These are phyloP conservation scores for Umbelopsis isabellina DNA, from an alignment of 192 early-diverging fungal genomes.

Conservation along the genomic window DNA sequence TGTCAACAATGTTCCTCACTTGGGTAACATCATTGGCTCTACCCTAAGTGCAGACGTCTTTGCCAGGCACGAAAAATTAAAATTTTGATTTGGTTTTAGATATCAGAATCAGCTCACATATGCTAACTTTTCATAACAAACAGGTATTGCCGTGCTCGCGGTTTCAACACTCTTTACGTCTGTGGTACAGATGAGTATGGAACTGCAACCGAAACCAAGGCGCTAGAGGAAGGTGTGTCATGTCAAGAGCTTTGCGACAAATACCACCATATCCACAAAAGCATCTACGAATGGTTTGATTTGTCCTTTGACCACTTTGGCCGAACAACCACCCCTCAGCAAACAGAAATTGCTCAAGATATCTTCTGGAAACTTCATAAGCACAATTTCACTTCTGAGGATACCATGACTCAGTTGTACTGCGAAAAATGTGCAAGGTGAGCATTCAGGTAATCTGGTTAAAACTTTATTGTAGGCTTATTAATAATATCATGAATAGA, in stretches of 20 bases:
- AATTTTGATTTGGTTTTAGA: not conserved
- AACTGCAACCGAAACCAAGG: conserved; percentile 99
- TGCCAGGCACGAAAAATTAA: conserved; percentile 61
- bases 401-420: conserved; percentile 86
- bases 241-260: conserved; percentile 97
- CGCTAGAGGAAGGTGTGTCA: conserved; percentile 86
- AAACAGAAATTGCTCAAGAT: conserved; percentile 92
- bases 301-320: conserved; percentile 97
- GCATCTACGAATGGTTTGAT: conserved; percentile 94
- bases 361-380: conserved; percentile 78
- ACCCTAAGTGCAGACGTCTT: conserved; percentile 96
- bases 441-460: not conserved
- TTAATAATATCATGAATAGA: conserved; percentile 35
- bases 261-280: conserved; percentile 84
- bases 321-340: conserved; percentile 86
- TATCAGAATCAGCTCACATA: not conserved
- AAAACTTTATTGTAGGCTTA: not conserved
- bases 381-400: conserved; percentile 73
- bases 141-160: conserved; percentile 87
- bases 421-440: conserved; percentile 83
- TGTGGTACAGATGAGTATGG: conserved; percentile 99
- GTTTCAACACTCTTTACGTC: conserved; percentile 89
- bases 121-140: not conserved
- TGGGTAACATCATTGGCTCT: conserved; percentile 99
- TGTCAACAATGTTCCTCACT: conserved; percentile 98